Percentiles rank a stretch among this genome's conserved stretches.
These are phyloP conservation scores for Butyriboletus loyo DNA, from an alignment of 768 basidiomycete species.

Conservation along the genomic window DNA sequence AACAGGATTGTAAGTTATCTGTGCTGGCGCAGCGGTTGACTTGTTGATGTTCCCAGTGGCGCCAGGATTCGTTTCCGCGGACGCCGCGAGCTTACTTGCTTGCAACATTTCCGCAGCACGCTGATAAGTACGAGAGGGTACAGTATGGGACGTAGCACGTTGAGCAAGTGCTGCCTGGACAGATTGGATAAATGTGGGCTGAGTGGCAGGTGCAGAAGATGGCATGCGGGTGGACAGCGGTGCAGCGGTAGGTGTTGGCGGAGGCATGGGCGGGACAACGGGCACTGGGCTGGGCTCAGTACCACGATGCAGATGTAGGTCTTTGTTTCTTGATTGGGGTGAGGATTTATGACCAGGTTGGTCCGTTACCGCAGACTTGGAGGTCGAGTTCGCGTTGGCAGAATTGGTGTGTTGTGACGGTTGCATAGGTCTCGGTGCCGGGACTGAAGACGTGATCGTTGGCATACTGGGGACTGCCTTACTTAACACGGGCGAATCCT, in stretches of 20 bases:
- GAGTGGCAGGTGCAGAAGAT: conserved; percentile 23
- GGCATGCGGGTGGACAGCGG: conserved; percentile 16
- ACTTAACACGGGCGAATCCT: conserved; percentile 16
- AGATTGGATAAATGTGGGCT: conserved; percentile 11
- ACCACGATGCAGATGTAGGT: conserved; percentile 11
- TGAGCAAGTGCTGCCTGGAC: conserved; percentile 12
- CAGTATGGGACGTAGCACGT: conserved; percentile 16
- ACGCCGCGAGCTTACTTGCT: conserved; percentile 15
- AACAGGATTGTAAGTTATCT: conserved; percentile 1
- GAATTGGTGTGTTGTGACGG: conserved; percentile 2
- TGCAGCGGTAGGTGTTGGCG: conserved; percentile 8
- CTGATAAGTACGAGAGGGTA: conserved; percentile 23
- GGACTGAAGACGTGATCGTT: conserved; percentile 1
- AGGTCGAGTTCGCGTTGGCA: neutral
- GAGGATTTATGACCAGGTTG: conserved; percentile 14
- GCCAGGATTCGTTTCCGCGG: neutral
- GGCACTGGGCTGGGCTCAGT: conserved; percentile 4
- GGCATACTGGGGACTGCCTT: conserved; percentile 8
- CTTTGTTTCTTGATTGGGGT: conserved; percentile 23
- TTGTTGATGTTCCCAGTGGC: conserved; percentile 6
- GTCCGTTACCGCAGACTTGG: conserved; percentile 8
- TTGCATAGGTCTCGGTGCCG: conserved; percentile 9
- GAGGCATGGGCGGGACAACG: conserved; percentile 18
- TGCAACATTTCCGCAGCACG: conserved; percentile 23
- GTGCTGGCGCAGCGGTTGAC: conserved; percentile 3